Evolutionary conservation across 768 basidiomycete genomes (phyloP).

Genomic region (Sistotremastrum suecicum): DNA sequence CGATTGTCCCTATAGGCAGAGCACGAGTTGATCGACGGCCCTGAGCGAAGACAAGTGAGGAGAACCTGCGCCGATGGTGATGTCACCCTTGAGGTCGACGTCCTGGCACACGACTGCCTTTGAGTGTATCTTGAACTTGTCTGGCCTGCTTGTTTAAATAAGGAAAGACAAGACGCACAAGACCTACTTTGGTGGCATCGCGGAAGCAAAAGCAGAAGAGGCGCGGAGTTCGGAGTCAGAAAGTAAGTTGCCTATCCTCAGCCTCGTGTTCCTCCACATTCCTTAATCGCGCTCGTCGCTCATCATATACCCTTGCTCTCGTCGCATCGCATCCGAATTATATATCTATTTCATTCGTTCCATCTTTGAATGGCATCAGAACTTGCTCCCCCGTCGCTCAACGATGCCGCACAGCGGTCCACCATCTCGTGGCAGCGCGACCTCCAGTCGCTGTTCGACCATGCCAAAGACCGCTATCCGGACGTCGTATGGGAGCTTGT

Average conservation of each 20-base stretch:
- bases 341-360: not conserved
- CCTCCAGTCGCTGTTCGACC: constrained; percentile 59
- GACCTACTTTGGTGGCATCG: constrained; percentile 20
- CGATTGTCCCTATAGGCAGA: constrained; percentile 47
- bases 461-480: constrained; percentile 86
- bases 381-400: constrained; percentile 33
- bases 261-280: not conserved
- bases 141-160: constrained; percentile 36
- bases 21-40: not conserved
- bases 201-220: constrained; percentile 28
- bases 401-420: constrained; percentile 54
- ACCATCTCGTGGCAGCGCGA: constrained; percentile 71
- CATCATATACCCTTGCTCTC: not conserved
- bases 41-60: not conserved
- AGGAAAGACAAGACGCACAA: not conserved
- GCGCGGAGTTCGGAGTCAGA: too few species aligned
- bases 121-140: constrained; percentile 83
- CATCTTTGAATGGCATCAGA: constrained; percentile 3
- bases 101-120: constrained; percentile 87
- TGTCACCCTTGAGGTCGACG: constrained; percentile 87
- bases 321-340: not conserved
- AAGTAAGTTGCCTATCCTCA: not conserved
- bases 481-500: constrained; percentile 87
- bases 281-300: not conserved
- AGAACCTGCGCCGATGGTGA: constrained; percentile 76